These are phyloP conservation scores for Pseudocohnilembus persalinus DNA, from an alignment of 169 alveolate genomes.

Conservation along the genomic window DNA sequence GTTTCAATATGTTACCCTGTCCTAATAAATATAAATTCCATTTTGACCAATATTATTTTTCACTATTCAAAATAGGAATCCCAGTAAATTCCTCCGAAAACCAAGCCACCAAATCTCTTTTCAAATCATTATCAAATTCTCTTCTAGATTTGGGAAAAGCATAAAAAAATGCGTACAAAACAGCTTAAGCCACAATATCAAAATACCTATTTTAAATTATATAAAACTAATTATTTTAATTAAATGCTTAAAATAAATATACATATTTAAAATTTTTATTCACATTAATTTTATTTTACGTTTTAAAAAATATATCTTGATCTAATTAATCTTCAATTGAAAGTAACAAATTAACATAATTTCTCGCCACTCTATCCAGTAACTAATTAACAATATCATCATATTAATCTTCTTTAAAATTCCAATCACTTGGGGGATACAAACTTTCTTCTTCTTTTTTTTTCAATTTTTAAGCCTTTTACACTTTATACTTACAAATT, in stretches of 20 bases:
- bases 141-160: conserved; percentile 48
- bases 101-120: conserved; percentile 26
- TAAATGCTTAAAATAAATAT: no score
- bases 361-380: conserved; percentile 37
- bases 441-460: no score
- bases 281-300: background rate
- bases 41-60: conserved; percentile 31
- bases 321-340: conserved; percentile 42
- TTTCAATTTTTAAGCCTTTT: conserved; percentile 13
- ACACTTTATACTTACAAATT: conserved; percentile 28
- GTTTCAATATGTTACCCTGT: conserved; percentile 40
- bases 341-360: conserved; percentile 39
- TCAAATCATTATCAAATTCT: conserved; percentile 42
- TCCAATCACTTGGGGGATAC: no score
- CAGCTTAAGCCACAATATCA: conserved; percentile 45
- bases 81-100: conserved; percentile 41
- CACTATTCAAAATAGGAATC: conserved; percentile 29
- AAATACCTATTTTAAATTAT: no score
- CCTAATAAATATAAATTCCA: conserved; percentile 50
- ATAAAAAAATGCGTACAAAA: conserved; percentile 46
- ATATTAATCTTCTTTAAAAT: background rate
- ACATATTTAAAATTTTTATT: background rate
- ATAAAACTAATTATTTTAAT: no score
- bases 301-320: conserved; percentile 38
- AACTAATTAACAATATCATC: conserved; percentile 14